These are phyloP conservation scores for Candida pseudoviswanathii DNA, from an alignment of 1,139 yeast genomes.

Conservation along the genomic window DNA sequence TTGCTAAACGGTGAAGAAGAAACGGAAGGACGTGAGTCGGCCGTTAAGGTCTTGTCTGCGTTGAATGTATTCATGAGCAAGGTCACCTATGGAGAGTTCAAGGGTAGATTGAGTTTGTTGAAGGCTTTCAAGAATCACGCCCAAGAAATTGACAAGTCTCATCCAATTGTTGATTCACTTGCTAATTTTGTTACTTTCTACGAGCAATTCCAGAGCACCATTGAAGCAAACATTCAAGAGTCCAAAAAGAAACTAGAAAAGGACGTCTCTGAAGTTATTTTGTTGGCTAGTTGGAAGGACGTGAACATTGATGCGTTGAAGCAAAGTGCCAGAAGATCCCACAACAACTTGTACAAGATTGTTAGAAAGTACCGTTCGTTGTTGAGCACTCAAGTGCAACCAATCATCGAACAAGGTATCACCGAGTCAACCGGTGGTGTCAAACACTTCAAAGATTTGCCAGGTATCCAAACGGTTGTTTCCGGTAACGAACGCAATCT, in stretches of 20 bases:
- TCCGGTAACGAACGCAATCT: slow-evolving; percentile 18
- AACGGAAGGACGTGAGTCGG: slow-evolving; percentile 23
- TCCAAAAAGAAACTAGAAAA: slow-evolving; percentile 65
- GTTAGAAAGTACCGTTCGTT: slow-evolving; percentile 79
- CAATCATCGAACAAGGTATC: slow-evolving; percentile 64
- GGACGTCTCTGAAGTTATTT: slow-evolving; percentile 79
- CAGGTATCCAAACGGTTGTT: slow-evolving; percentile 17
- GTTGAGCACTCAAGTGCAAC: slow-evolving; percentile 54
- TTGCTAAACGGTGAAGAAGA: slow-evolving; percentile 19
- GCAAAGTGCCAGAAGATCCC: slow-evolving; percentile 91
- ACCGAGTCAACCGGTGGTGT: slow-evolving; percentile 12
- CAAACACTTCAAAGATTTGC: slow-evolving; percentile 14
- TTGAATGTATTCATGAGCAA: slow-evolving; percentile 76
- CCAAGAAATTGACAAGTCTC: slow-evolving; percentile 20
- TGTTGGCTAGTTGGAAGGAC: slow-evolving; percentile 96
- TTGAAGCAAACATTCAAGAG: slow-evolving; percentile 46
- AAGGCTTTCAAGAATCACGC: slow-evolving; percentile 63
- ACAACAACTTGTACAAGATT: slow-evolving; percentile 77
- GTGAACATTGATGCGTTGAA: slow-evolving; percentile 90
- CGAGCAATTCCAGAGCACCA: slow-evolving; percentile 56
- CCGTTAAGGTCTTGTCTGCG: slow-evolving; percentile 58
- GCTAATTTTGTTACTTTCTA: slow-evolving; percentile 67
- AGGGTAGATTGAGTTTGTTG: slow-evolving; percentile 57
- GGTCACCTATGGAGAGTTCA: slow-evolving; percentile 74
- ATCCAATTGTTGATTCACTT: slow-evolving; percentile 44